Evolutionary conservation across 2,329 filamentous ascomycete genomes (phyloP).

Genomic region (Diplodia seriata): DNA sequence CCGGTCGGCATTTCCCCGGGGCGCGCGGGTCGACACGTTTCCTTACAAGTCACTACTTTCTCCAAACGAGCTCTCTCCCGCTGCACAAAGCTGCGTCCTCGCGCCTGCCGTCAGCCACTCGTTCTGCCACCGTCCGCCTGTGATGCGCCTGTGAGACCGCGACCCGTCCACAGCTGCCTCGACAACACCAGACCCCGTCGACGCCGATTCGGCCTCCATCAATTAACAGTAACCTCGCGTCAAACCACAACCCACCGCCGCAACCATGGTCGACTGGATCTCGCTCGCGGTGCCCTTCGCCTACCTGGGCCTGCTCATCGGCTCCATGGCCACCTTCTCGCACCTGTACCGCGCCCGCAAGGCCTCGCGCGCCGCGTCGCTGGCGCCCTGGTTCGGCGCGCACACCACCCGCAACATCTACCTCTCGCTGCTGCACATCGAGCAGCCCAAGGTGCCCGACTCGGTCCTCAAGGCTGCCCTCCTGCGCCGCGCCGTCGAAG

Average conservation of each 20-base stretch:
- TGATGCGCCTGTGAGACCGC: slow-evolving; percentile 23
- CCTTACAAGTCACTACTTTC: slow-evolving; percentile 11
- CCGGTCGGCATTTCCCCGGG: slow-evolving; percentile 9
- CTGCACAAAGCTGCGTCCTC: slow-evolving; percentile 21
- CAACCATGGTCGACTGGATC: slow-evolving; percentile 73
- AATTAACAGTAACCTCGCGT: neutral
- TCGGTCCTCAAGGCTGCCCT: slow-evolving; percentile 87
- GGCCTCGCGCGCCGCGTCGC: slow-evolving; percentile 76
- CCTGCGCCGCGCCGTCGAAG: slow-evolving; percentile 85
- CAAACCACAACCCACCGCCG: slow-evolving; percentile 6
- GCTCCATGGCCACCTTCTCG: slow-evolving; percentile 90
- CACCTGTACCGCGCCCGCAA: slow-evolving; percentile 92
- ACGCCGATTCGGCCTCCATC: neutral
- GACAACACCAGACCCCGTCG: neutral
- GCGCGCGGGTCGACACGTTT: slow-evolving; percentile 25
- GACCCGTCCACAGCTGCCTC: neutral
- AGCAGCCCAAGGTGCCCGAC: slow-evolving; percentile 74
- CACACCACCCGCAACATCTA: slow-evolving; percentile 95
- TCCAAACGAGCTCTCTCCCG: neutral
- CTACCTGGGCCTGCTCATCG: slow-evolving; percentile 86
- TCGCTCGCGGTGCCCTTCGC: slow-evolving; percentile 85
- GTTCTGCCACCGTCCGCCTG: slow-evolving; percentile 14
- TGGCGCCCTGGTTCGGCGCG: slow-evolving; percentile 92
- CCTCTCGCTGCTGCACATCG: slow-evolving; percentile 85
- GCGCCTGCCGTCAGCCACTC: slow-evolving; percentile 18